These are phyloP conservation scores for Globisporangium perplexum DNA, from an alignment of 352 stramenopile genomes.

Conservation along the genomic window DNA sequence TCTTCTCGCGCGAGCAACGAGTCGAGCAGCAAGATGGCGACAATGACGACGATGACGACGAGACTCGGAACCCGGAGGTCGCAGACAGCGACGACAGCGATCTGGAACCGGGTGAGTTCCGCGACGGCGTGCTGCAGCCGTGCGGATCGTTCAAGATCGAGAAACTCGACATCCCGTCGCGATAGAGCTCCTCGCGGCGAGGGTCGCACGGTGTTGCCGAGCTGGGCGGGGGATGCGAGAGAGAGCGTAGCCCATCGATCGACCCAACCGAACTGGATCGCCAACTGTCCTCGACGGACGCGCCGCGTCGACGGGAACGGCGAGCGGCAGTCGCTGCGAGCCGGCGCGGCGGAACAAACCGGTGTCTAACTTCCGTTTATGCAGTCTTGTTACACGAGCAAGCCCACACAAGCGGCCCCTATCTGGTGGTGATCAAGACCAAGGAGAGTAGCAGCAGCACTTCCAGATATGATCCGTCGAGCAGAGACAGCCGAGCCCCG, in stretches of 20 bases:
- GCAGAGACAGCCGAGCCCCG: conserved; percentile 4
- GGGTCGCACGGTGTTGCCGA: too few species aligned
- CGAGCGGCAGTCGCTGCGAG: too few species aligned
- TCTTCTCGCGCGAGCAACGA: conserved; percentile 36
- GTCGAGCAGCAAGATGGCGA: conserved; percentile 19
- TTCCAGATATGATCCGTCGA: conserved; percentile 4
- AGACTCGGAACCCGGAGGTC: background rate
- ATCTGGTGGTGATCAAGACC: conserved; percentile 51
- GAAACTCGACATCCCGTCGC: conserved; percentile 25
- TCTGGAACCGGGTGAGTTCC: conserved; percentile 38
- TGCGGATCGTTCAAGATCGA: conserved; percentile 43
- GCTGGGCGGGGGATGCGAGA: too few species aligned
- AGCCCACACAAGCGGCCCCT: conserved; percentile 46
- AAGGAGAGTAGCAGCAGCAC: conserved; percentile 25
- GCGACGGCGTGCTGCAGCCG: conserved; percentile 31
- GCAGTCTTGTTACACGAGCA: conserved; percentile 14
- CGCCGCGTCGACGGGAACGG: too few species aligned
- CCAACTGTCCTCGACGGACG: background rate
- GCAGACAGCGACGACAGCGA: background rate
- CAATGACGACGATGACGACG: background rate
- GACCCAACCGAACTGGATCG: too few species aligned
- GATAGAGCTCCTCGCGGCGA: background rate
- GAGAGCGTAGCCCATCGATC: too few species aligned
- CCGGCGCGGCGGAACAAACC: conserved; percentile 17
- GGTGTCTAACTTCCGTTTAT: conserved; percentile 71